Conservation (phyloP, 2,329 filamentous ascomycete species). For the Dactylellina sp. region DNA sequence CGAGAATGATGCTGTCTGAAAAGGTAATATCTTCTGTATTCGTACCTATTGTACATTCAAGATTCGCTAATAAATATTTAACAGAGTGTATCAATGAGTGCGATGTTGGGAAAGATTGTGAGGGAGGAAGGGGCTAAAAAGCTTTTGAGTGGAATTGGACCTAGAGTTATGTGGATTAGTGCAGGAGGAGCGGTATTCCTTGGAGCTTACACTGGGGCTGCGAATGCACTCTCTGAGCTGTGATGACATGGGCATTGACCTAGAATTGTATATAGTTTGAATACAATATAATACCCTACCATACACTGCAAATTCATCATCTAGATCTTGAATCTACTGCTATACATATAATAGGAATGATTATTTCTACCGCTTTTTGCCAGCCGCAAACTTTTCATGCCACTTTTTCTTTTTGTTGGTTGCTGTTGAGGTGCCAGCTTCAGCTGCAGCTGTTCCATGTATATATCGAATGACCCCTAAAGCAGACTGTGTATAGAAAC, state of each 20-base stretch:
- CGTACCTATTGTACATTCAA: background rate
- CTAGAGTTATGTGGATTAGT: slow-evolving; percentile 92
- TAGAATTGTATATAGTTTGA: slow-evolving; percentile 26
- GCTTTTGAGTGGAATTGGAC: slow-evolving; percentile 72
- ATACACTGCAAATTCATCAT: slow-evolving; percentile 17
- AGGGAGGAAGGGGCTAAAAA: slow-evolving; percentile 65
- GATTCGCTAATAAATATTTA: no score
- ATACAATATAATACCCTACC: slow-evolving; percentile 22
- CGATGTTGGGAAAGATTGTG: slow-evolving; percentile 58
- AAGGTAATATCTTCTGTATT: slow-evolving; percentile 70
- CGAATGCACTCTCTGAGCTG: slow-evolving; percentile 49
- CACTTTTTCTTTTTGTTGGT: slow-evolving; percentile 51
- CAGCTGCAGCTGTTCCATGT: slow-evolving; percentile 25
- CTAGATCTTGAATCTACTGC: background rate
- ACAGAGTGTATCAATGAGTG: slow-evolving; percentile 54
- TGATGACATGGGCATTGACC: background rate
- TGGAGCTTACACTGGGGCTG: slow-evolving; percentile 66
- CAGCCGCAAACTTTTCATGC: slow-evolving; percentile 54
- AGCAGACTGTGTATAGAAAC: slow-evolving; percentile 46
- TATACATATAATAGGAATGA: background rate
- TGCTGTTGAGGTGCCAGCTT: slow-evolving; percentile 8
- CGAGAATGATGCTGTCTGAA: slow-evolving; percentile 88
- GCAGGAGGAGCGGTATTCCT: slow-evolving; percentile 93
- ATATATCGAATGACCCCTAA: slow-evolving; percentile 48
- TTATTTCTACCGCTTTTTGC: slow-evolving; percentile 39